Conservation (phyloP, 176 grass and related monocot species). For the Otatea glauca region DNA sequence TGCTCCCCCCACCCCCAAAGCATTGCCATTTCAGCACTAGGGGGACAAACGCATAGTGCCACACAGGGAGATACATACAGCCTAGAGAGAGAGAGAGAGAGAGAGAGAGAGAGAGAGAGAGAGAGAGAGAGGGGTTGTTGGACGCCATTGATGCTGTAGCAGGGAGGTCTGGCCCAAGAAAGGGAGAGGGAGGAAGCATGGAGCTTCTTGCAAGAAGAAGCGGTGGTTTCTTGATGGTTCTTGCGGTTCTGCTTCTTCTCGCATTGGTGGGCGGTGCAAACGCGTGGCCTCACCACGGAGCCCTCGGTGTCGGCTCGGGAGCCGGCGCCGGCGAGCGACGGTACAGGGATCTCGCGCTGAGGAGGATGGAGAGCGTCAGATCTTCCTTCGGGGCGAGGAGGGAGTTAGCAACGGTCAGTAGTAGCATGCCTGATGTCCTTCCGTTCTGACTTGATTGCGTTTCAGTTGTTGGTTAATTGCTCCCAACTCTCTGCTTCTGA, state of each 20-base stretch:
- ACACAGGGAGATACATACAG: not conserved
- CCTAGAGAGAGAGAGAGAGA: not conserved
- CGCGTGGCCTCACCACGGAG: slow-evolving; percentile 35
- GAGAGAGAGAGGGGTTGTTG: not conserved
- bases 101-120: not conserved
- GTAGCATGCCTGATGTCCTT: not conserved
- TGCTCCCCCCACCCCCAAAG: not conserved
- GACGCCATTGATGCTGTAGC: slow-evolving; percentile 37
- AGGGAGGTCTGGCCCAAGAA: slow-evolving; percentile 15
- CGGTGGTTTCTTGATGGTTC: not conserved
- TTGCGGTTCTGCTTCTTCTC: slow-evolving; percentile 28
- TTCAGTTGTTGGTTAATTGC: not conserved
- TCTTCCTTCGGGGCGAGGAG: slow-evolving; percentile 47
- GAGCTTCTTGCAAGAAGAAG: not conserved
- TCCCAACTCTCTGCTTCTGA: not conserved
- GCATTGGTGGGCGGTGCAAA: slow-evolving; percentile 25
- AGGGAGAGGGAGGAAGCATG: not conserved
- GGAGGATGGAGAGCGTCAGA: slow-evolving; percentile 51
- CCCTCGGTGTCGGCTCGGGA: not conserved
- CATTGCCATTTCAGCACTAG: slow-evolving; percentile 4
- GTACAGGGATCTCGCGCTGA: slow-evolving; percentile 49
- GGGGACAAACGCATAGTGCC: not conserved
- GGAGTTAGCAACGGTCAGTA: slow-evolving; percentile 49
- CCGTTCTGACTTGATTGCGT: not conserved
- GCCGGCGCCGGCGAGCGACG: slow-evolving; percentile 30